Evolutionary conservation across 441 rosid species (phyloP).

Genomic region (Oxalis stricta): DNA sequence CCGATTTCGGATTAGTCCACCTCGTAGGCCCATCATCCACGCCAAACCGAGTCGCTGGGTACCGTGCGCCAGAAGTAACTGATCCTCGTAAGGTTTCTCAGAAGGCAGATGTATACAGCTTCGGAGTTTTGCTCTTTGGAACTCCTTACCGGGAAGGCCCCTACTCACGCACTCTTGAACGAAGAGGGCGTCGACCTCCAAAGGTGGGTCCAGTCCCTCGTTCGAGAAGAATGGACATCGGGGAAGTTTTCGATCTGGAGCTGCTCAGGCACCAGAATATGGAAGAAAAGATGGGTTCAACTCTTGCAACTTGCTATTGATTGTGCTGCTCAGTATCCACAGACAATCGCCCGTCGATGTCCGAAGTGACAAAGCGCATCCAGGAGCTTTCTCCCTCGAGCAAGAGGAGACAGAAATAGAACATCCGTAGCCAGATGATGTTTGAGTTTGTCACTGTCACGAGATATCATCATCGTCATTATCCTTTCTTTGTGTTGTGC

Average conservation of each 20-base stretch:
- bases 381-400: conserved; percentile 37
- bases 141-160: conserved; percentile 75
- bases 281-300: conserved; percentile 97
- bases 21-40: conserved; percentile 46
- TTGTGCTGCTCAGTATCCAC: conserved; percentile 76
- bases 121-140: conserved; percentile 76
- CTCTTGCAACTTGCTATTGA: conserved; percentile 85
- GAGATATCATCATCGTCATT: not conserved
- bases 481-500: conserved; percentile 2
- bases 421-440: conserved; percentile 19
- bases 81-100: conserved; percentile 61
- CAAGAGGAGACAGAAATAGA: conserved; percentile 21
- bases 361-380: conserved; percentile 44
- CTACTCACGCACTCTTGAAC: conserved; percentile 79
- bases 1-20: conserved; percentile 72
- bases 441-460: not conserved
- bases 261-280: conserved; percentile 73
- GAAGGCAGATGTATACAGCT: conserved; percentile 90
- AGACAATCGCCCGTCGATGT: conserved; percentile 75
- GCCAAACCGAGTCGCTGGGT: conserved; percentile 63
- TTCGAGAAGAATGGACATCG: conserved; percentile 94
- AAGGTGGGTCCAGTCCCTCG: conserved; percentile 91
- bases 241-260: conserved; percentile 92
- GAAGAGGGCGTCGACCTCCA: conserved; percentile 93
- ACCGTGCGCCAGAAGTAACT: conserved; percentile 75